A percentile compares a stretch with the other conserved stretches of the same genome.
These are phyloP conservation scores for Populus hybrid DNA, from an alignment of 441 rosid species.

Conservation along the genomic window DNA sequence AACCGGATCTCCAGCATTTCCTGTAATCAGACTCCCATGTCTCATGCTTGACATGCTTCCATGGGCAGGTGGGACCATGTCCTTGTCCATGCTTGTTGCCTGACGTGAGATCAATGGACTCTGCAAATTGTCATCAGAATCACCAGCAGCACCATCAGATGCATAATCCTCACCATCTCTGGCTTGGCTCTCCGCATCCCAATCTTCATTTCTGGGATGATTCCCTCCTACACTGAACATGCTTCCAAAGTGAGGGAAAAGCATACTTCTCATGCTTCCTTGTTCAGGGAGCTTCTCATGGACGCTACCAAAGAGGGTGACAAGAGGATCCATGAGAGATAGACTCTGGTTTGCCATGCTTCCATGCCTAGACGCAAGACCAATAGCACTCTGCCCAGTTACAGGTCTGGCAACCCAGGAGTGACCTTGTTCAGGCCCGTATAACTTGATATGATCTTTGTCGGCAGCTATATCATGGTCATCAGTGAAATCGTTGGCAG, in stretches of 20 bases:
- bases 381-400: constrained; percentile 47
- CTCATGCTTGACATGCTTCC: constrained; percentile 49
- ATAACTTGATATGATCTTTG: constrained; percentile 53
- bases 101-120: constrained; percentile 89
- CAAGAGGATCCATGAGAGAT: constrained; percentile 74
- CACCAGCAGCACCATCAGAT: constrained; percentile 62
- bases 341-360: constrained; percentile 48
- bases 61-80: constrained; percentile 43
- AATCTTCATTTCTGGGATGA: constrained; percentile 57
- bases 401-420: constrained; percentile 75
- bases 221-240: constrained; percentile 84
- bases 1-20: constrained; percentile 45
- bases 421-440: constrained; percentile 54
- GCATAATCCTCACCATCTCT: constrained; percentile 70
- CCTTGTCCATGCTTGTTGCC: constrained; percentile 62
- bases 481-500: constrained; percentile 20
- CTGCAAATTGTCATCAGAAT: constrained; percentile 65
- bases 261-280: constrained; percentile 80
- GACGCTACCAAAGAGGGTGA: constrained; percentile 72
- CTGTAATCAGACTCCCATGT: constrained; percentile 56
- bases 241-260: constrained; percentile 85
- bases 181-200: constrained; percentile 70
- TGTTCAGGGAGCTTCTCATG: constrained; percentile 76
- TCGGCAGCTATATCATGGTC: constrained; percentile 36
- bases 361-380: constrained; percentile 63